phyloP scores from a whole-genome alignment of 2,329 filamentous ascomycete species.

The Aspergillus sp. region DNA sequence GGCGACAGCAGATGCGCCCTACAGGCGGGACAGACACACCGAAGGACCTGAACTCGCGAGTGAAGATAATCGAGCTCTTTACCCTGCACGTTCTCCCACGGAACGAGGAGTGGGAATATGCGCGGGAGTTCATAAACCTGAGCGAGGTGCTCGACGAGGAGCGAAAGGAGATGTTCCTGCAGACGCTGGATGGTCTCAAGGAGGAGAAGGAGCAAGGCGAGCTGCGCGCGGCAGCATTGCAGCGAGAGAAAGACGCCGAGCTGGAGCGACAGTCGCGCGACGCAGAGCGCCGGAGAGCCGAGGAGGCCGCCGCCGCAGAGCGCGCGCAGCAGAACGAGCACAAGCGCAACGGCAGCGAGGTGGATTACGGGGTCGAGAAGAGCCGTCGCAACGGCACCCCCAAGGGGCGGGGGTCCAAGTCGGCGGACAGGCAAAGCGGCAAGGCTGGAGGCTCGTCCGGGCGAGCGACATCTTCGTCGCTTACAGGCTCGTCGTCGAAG shows the following conservation, averaged over 20 bases:
- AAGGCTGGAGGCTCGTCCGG: conserved; percentile 17
- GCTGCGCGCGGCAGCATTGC: conserved; percentile 50
- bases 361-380: conserved; percentile 61
- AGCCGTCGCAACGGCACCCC: conserved; percentile 31
- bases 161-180: conserved; percentile 75
- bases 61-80: conserved; percentile 92
- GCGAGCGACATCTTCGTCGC: conserved; percentile 23
- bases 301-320: conserved; percentile 31
- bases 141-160: conserved; percentile 88
- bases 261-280: conserved; percentile 38
- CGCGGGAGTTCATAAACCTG: conserved; percentile 77
- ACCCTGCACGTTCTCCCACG: conserved; percentile 87
- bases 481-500: conserved; percentile 22
- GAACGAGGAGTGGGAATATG: conserved; percentile 94
- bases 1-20: conserved; percentile 28
- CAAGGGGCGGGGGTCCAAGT: conserved; percentile 19
- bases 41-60: conserved; percentile 69
- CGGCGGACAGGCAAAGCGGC: conserved; percentile 18
- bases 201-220: conserved; percentile 74
- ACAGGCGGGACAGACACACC: conserved; percentile 67
- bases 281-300: conserved; percentile 33
- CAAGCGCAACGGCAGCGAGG: conserved; percentile 52
- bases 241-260: conserved; percentile 52
- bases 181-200: conserved; percentile 71
- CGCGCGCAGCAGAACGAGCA: conserved; percentile 28